These are phyloP conservation scores for Metschnikowia bowlesiae DNA, from an alignment of 805 yeast species.

Conservation along the genomic window DNA sequence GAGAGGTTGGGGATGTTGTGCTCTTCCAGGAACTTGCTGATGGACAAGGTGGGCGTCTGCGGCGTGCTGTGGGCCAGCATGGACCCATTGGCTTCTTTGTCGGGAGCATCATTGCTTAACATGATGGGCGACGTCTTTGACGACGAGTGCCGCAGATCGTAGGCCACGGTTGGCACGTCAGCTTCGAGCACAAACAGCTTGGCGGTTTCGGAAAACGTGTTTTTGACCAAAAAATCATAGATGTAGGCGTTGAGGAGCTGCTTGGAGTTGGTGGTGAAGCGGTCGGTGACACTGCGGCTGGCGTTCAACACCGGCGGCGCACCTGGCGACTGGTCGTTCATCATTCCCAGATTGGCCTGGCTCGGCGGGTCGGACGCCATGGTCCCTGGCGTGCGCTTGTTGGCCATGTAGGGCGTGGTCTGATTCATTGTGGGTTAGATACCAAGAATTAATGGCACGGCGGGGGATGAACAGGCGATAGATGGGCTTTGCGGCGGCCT, in stretches of 20 bases:
- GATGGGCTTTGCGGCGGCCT: too few relatives aligned
- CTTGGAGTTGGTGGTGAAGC: slow-evolving; percentile 49
- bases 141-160: slow-evolving; percentile 9
- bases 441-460: too few relatives aligned
- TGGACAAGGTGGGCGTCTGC: slow-evolving; percentile 23
- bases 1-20: slow-evolving; percentile 46
- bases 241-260: slow-evolving; percentile 76
- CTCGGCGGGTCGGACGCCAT: slow-evolving; percentile 9
- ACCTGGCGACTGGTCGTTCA: slow-evolving; percentile 4
- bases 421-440: slow-evolving; percentile 23
- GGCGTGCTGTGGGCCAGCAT: slow-evolving; percentile 17
- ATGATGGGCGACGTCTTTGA: slow-evolving; percentile 20
- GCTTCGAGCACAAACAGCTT: slow-evolving; percentile 72
- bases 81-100: slow-evolving; percentile 1
- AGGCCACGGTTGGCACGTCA: slow-evolving; percentile 44
- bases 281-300: slow-evolving; percentile 29
- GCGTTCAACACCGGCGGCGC: slow-evolving; percentile 18
- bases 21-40: slow-evolving; percentile 29
- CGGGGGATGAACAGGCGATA: too few relatives aligned
- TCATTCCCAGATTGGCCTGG: slow-evolving; percentile 5
- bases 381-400: slow-evolving; percentile 28
- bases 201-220: slow-evolving; percentile 69
- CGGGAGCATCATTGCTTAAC: slow-evolving; percentile 5
- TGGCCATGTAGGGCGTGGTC: slow-evolving; percentile 34
- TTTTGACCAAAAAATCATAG: slow-evolving; percentile 77